Base-by-base conservation (phyloP, 129 eudicot genomes). In the Flaveria bidentis region DNA sequence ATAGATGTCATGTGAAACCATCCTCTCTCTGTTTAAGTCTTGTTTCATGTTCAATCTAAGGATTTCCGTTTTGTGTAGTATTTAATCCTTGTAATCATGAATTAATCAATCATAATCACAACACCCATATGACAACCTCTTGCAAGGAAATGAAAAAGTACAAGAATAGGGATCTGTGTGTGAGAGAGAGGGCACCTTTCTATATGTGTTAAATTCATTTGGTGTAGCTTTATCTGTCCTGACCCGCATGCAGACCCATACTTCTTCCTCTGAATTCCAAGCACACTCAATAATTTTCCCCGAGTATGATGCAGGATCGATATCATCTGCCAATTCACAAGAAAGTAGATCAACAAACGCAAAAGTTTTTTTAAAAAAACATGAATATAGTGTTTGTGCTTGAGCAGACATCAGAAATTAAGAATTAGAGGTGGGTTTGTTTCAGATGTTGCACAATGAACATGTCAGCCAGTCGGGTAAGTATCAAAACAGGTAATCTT, bases 251-350 rank as follows among this genome's bases (percentile, higher is more conserved):
- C 85, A 89, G 69, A 87, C 86, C 99, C 99, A 95, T 57, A 83
- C 89, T 11, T 89, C 84, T 83, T 87, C 90, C 75, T 95, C 97
- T 25, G 86, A 71, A 78, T 86, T 67, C 92, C 89, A 91, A 53
- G 94, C 86, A 88, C 97, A 95, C 82, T 95, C 99, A 0, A 95
- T 49, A 41, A 95, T 95, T 85, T 95, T 95, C 49, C 97, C 99
- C 36, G 91, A 81, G 78, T 84, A 87, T 20, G 89, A 69, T 74
- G 91, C 78, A 72, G 88, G 85, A 73, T 95, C 99, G 1, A 81
- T 2, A 72, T 80, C 94, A 84, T 89, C 99, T 91, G 87, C 88
- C 58, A 6, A 2, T 76, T 52, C 81, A 76, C 33, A 80, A 57
- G 51, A 69, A 78, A 69, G 30, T 49, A 58, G 20, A 69, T 49